Evolutionary conservation across 179 eudicot species (phyloP).

Genomic region (Vitellaria paradoxa): DNA sequence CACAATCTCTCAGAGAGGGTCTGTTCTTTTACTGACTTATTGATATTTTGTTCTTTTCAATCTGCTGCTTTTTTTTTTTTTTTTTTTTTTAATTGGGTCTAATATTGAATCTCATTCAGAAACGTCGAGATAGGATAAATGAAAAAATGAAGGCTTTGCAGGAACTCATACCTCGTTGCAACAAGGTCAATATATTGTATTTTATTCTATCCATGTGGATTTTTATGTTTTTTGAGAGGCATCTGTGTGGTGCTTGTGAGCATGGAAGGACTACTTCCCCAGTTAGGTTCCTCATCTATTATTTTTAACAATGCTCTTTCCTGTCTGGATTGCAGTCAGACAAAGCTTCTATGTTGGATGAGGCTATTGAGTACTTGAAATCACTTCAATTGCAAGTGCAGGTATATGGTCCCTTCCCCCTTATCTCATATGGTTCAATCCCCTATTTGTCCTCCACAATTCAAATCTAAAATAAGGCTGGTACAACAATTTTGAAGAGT

Average conservation of each 20-base stretch:
- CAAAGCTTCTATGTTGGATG: constrained; percentile 94
- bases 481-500: neutral
- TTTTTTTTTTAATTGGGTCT: neutral
- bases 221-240: too few relatives aligned
- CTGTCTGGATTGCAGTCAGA: constrained; percentile 51
- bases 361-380: constrained; percentile 85
- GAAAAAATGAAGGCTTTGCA: constrained; percentile 84
- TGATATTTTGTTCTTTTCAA: constrained; percentile 1
- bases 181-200: constrained; percentile 45
- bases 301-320: neutral
- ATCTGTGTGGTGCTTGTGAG: neutral
- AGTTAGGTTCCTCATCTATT: neutral
- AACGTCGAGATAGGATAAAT: constrained; percentile 84
- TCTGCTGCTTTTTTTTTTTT: too few relatives aligned
- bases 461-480: neutral
- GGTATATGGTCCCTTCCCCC: constrained; percentile 30
- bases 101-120: constrained; percentile 43
- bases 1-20: constrained; percentile 90
- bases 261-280: neutral
- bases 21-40: constrained; percentile 13
- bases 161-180: constrained; percentile 85
- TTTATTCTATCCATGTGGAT: neutral
- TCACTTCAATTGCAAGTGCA: constrained; percentile 84
- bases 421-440: neutral
- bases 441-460: neutral